Conservation (phyloP, 495 filamentous ascomycete genomes). For the Daldinia decipiens region DNA sequence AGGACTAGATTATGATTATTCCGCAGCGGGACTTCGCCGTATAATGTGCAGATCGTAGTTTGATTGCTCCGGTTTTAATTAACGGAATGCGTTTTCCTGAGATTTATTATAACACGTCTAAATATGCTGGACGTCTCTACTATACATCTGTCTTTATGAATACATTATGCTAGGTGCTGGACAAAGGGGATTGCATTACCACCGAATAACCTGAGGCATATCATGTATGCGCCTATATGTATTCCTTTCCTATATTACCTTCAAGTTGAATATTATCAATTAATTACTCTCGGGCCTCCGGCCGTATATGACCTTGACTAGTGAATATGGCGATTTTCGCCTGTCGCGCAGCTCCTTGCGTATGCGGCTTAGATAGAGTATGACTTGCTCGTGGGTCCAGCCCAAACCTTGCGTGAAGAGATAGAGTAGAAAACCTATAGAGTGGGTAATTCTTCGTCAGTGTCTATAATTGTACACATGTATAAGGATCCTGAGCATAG, state of each 20-base stretch:
- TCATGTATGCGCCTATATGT: not conserved
- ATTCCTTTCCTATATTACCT: not conserved
- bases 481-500: not conserved
- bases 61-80: not conserved
- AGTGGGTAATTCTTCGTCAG: not conserved
- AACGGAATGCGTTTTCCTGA: not conserved
- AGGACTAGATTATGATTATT: slow-evolving; percentile 14
- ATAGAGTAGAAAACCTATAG: slow-evolving; percentile 39
- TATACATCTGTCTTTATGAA: not conserved
- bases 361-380: slow-evolving; percentile 37
- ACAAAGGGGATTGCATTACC: not conserved
- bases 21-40: not conserved
- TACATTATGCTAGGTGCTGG: not conserved
- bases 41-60: not conserved
- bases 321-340: slow-evolving; percentile 38
- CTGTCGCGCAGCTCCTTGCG: slow-evolving; percentile 45
- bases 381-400: slow-evolving; percentile 46
- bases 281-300: slow-evolving; percentile 25
- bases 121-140: not conserved
- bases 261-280: not conserved
- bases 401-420: slow-evolving; percentile 44
- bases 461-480: not conserved
- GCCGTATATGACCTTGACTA: slow-evolving; percentile 38
- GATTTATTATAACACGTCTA: not conserved
- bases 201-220: not conserved